Evolutionary conservation across 140 eudicot species (phyloP).

Genomic region (Flaveria floridana): DNA sequence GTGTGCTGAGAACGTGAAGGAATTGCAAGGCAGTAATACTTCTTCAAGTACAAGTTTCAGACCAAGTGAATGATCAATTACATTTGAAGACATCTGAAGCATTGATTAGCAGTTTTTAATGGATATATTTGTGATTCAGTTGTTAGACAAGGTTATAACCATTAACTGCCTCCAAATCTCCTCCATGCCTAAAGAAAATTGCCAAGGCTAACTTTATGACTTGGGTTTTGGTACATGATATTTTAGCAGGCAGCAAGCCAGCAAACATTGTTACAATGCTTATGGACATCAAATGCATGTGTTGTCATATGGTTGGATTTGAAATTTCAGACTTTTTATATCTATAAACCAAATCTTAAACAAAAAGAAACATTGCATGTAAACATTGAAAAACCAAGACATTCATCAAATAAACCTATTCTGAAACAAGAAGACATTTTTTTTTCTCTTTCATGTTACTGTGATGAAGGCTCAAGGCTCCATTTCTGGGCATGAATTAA

Average conservation of each 20-base stretch:
- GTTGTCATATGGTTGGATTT: neutral
- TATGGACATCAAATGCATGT: neutral
- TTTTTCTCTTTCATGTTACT: neutral
- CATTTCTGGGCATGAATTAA: neutral
- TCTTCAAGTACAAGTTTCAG: constrained; percentile 9
- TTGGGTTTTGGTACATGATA: constrained; percentile 15
- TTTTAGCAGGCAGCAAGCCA: neutral
- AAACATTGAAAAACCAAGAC: no score
- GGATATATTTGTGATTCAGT: neutral
- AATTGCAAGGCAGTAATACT: neutral
- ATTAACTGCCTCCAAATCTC: neutral
- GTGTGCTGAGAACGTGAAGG: neutral
- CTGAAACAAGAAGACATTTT: no score
- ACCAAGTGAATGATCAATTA: neutral
- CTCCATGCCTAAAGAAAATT: neutral
- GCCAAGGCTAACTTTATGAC: constrained; percentile 5
- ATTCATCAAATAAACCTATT: no score
- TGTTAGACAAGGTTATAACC: constrained; percentile 13
- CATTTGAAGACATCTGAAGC: constrained; percentile 15
- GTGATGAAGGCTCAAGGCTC: neutral
- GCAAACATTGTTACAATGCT: neutral
- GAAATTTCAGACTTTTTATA: neutral
- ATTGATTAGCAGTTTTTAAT: neutral
- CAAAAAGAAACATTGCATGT: neutral
- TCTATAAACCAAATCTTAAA: neutral